Percentiles rank a stretch among this genome's conserved stretches.
Evolutionary conservation across 306 rosid species (phyloP).

Genomic region (Lablab purpureus): DNA sequence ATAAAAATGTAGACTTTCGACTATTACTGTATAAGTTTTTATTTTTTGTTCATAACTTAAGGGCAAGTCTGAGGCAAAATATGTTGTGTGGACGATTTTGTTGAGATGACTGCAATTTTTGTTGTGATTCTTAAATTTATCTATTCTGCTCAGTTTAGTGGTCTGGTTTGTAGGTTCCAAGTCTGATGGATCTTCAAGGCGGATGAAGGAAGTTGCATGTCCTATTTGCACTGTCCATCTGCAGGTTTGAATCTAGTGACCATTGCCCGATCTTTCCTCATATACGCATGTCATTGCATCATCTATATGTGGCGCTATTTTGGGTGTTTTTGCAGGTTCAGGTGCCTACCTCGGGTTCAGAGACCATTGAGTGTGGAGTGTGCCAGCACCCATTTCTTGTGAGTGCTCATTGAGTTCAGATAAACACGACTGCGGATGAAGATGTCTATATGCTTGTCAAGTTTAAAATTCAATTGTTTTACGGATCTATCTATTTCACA

Average conservation of each 20-base stretch:
- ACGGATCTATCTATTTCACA: conserved; percentile 32
- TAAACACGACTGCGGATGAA: conserved; percentile 29
- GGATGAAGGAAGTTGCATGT: conserved; percentile 97
- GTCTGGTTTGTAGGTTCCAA: conserved; percentile 65
- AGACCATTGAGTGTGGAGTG: conserved; percentile 97
- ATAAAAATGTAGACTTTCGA: too few relatives aligned
- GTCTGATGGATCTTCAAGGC: conserved; percentile 78
- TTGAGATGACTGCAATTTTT: background rate
- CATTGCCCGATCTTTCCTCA: background rate
- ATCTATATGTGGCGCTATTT: conserved; percentile 26
- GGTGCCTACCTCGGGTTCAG: conserved; percentile 98
- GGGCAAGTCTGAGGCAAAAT: conserved; percentile 10
- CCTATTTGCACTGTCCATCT: conserved; percentile 97
- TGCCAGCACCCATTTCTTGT: conserved; percentile 99
- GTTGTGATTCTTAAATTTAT: conserved; percentile 12
- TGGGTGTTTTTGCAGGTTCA: conserved; percentile 73
- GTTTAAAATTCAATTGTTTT: conserved; percentile 37
- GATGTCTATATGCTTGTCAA: conserved; percentile 37
- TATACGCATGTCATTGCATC: background rate
- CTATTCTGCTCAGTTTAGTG: conserved; percentile 35
- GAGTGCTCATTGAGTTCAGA: conserved; percentile 74
- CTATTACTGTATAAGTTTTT: conserved; percentile 4
- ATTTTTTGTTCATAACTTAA: conserved; percentile 22
- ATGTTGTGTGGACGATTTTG: conserved; percentile 10
- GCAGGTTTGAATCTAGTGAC: conserved; percentile 64